A percentile compares a stretch with the other conserved stretches of the same genome.
These are phyloP conservation scores for Elsinoe fawcettii DNA, from an alignment of 2,329 filamentous ascomycete genomes.

Conservation along the genomic window DNA sequence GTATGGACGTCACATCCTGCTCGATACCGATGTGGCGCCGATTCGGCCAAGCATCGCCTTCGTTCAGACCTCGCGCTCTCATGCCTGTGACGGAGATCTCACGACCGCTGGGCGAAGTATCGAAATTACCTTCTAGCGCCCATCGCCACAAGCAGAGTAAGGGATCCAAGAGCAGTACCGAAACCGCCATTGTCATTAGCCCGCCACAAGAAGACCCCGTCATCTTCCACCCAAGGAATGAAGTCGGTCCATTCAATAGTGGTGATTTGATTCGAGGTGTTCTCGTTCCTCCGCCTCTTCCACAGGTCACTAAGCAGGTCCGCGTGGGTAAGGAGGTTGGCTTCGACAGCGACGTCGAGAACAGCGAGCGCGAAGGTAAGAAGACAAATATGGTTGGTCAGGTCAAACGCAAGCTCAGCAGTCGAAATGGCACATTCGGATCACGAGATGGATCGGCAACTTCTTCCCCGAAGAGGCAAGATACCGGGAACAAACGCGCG, in stretches of 20 bases:
- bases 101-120: background rate
- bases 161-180: constrained; percentile 10
- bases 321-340: background rate
- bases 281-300: constrained; percentile 9
- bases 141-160: constrained; percentile 14
- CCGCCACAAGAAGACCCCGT: background rate
- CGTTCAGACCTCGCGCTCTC: constrained; percentile 4
- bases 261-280: constrained; percentile 11
- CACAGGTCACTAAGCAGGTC: constrained; percentile 14
- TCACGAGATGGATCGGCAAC: background rate
- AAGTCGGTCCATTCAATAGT: constrained; percentile 11
- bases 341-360: background rate
- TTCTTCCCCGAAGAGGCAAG: constrained; percentile 4
- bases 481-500: background rate
- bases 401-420: constrained; percentile 13
- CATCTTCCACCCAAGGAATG: constrained; percentile 8
- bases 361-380: constrained; percentile 8
- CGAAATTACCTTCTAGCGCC: background rate
- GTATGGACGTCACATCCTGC: constrained; percentile 52
- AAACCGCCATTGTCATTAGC: constrained; percentile 2
- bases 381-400: constrained; percentile 5
- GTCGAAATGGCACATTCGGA: background rate
- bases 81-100: constrained; percentile 7
- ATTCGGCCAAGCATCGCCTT: constrained; percentile 2
- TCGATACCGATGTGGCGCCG: constrained; percentile 45